Evolutionary conservation across 257 asterid genomes (phyloP), one percentile per base, ranked within the genome.

Genomic region (Jacaranda copaia): DNA sequence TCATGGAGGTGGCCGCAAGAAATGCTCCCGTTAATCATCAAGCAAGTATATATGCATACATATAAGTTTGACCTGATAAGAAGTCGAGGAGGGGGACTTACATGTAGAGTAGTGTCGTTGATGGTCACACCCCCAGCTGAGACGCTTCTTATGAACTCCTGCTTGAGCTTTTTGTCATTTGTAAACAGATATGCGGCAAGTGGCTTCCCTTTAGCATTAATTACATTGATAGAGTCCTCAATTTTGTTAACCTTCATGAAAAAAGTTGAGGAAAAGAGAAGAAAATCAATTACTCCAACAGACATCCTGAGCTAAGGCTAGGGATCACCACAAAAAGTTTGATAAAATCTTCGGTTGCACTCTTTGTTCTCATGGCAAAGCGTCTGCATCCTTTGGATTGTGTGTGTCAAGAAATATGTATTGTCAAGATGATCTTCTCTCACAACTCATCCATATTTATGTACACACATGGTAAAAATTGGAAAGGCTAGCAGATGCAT

Each of bases 131-230:
- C 91, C 40, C 99, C 99, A 1, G 99, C 95, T 12, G 98, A 86
- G 67, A 94, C 72, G 38, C 59, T 88, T 45, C 77, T 70, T 56
- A 86, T 69, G 51, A 92, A 92, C 65, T 85, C 89, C 58, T 86
- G 86, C 84, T 85, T 85, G 25, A 94, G 88, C 77, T 74, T 92
- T 72, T 87, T 84, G 87, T 89, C 85, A 61, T 86, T 80, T 10
- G 99, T 89, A 79, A 94, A 94, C 38, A 94, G 79, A 79, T 92
- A 94, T 5, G 99, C 98, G 13, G 99, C 99, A 9, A 94, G 98
- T 12, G 98, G 97, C 82, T 92, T 94, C 61, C 78, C 96, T 88
- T 80, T 92, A 43, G 88, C 83, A 58, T 79, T 87, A 60, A 94
- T 90, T 64, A 88, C 25, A 0, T 53, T 61, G 59, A 92, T 80